Percentiles rank a stretch among this genome's conserved stretches.
Conservation (phyloP, 208 protist species). For the Wallacemonas sp. region DNA sequence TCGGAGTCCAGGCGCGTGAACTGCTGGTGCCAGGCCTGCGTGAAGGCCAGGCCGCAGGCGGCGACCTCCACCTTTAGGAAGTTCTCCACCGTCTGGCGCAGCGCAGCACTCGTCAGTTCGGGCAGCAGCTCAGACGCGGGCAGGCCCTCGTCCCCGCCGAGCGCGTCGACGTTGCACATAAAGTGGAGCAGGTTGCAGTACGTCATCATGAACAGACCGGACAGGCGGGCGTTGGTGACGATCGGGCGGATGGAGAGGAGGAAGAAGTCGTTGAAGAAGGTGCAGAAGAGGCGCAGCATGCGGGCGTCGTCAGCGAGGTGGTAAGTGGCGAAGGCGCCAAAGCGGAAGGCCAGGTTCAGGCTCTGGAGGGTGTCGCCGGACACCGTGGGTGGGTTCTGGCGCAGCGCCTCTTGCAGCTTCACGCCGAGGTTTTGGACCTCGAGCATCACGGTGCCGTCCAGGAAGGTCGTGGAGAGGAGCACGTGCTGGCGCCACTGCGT, state of each 20-base stretch:
- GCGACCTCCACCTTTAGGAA: slow-evolving; percentile 81
- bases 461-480: slow-evolving; percentile 82
- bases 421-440: slow-evolving; percentile 63
- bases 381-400: slow-evolving; percentile 30
- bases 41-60: slow-evolving; percentile 58
- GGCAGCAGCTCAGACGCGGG: slow-evolving; percentile 48
- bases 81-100: slow-evolving; percentile 46
- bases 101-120: slow-evolving; percentile 57
- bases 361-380: slow-evolving; percentile 59
- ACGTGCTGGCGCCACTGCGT: slow-evolving; percentile 91
- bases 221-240: slow-evolving; percentile 49
- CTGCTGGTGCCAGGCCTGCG: slow-evolving; percentile 82
- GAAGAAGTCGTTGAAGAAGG: slow-evolving; percentile 83
- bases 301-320: slow-evolving; percentile 68
- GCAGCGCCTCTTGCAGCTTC: slow-evolving; percentile 46
- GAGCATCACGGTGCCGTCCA: slow-evolving; percentile 74
- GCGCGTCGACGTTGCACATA: slow-evolving; percentile 88
- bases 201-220: slow-evolving; percentile 69
- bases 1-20: slow-evolving; percentile 72
- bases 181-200: slow-evolving; percentile 89
- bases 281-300: slow-evolving; percentile 72
- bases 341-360: slow-evolving; percentile 78
- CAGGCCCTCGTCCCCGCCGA: slow-evolving; percentile 52
- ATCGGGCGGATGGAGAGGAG: slow-evolving; percentile 69
- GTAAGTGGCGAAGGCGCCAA: slow-evolving; percentile 84